phyloP scores from a whole-genome alignment of 257 asterid species.

The Solanum phureja region DNA sequence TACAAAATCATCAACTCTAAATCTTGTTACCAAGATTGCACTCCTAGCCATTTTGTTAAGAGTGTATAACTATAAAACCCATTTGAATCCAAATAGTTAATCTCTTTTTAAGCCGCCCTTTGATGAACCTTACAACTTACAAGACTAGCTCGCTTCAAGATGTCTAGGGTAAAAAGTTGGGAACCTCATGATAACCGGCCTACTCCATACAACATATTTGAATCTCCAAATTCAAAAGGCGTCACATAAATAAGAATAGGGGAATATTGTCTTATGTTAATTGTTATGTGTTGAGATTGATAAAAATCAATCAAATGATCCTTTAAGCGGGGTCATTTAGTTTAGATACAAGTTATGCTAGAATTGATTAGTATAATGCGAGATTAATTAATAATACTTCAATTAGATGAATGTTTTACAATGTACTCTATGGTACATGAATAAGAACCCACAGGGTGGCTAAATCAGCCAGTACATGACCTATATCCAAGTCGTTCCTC shows the following conservation, averaged over 20 bases:
- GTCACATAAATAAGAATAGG: not conserved
- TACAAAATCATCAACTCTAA: not conserved
- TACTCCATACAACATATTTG: not conserved
- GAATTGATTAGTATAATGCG: not conserved
- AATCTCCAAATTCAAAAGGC: not conserved
- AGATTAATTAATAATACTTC: not conserved
- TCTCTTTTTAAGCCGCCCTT: not conserved
- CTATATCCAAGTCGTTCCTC: not conserved
- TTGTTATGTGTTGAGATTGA: not conserved
- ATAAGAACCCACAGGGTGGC: not conserved
- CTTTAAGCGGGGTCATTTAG: not conserved
- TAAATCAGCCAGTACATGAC: not conserved
- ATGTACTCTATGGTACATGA: not conserved
- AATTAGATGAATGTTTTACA: not conserved
- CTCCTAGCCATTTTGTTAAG: constrained; percentile 5
- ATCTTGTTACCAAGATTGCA: constrained; percentile 2
- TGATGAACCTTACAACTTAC: constrained; percentile 3
- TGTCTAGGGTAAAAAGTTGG: constrained; percentile 14
- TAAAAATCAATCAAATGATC: not conserved
- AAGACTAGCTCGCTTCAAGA: constrained; percentile 15
- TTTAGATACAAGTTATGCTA: not conserved
- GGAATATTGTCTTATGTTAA: not conserved
- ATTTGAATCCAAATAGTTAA: constrained; percentile 7
- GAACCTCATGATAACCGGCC: not conserved
- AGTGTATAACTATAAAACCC: not conserved